phyloP scores from a whole-genome alignment of 768 basidiomycete species.

The Mycena latifolia region DNA sequence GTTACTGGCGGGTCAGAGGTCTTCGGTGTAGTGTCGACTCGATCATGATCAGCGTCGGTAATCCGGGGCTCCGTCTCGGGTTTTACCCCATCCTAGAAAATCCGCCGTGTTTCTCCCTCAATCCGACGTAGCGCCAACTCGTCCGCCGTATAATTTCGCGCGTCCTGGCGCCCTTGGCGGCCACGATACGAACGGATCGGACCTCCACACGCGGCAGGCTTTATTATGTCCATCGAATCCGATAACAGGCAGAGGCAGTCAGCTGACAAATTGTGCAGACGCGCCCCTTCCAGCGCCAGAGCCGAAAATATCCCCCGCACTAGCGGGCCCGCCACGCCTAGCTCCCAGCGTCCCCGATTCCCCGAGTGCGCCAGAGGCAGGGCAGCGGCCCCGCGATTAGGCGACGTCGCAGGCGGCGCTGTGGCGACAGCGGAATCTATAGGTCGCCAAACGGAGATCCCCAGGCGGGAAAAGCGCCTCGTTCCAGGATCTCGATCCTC shows the following conservation, averaged over 20 bases:
- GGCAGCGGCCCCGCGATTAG: neutral
- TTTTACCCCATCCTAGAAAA: neutral
- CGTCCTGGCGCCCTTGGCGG: neutral
- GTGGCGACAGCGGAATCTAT: neutral
- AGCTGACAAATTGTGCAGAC: neutral
- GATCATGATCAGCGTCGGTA: neutral
- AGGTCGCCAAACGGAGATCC: neutral
- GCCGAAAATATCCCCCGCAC: too few species aligned
- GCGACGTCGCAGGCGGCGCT: neutral
- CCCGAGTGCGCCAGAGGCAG: too few species aligned
- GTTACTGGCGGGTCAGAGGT: too few species aligned
- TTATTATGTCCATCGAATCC: neutral
- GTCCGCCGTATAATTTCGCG: too few species aligned
- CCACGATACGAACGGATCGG: conserved; percentile 4
- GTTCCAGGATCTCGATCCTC: neutral
- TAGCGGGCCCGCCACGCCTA: too few species aligned
- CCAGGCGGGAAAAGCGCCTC: neutral
- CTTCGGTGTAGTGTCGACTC: neutral
- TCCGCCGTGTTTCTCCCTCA: too few species aligned
- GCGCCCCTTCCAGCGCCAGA: neutral
- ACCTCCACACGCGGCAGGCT: neutral
- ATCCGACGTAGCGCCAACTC: too few species aligned
- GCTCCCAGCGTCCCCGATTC: too few species aligned
- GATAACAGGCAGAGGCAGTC: conserved; percentile 1
- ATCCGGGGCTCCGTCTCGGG: neutral